These are phyloP conservation scores for Neoboletus magnificus DNA, from an alignment of 768 basidiomycete species.

Conservation along the genomic window DNA sequence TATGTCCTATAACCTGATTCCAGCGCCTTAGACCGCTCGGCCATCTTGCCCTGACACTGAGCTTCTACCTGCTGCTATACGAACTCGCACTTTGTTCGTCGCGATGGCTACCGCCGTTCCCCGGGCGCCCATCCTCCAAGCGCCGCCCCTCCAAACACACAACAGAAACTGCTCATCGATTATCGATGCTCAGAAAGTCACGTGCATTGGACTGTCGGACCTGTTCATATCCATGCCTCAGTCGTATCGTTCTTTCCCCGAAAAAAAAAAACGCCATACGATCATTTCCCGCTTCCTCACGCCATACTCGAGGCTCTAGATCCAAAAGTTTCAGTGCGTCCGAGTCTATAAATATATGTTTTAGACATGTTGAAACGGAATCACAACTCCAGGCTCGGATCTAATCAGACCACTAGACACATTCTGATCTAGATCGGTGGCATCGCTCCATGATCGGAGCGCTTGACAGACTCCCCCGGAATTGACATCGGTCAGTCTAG, in stretches of 20 bases:
- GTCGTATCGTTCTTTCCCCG: neutral
- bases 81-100: no score
- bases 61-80: neutral
- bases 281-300: neutral
- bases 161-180: neutral
- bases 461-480: neutral
- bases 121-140: neutral
- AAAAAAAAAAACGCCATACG: neutral
- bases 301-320: neutral
- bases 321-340: neutral
- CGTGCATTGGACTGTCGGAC: neutral
- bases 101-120: no score
- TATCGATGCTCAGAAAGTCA: neutral
- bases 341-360: neutral
- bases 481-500: neutral
- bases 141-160: neutral
- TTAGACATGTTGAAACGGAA: neutral
- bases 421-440: neutral
- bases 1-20: slow-evolving; percentile 39
- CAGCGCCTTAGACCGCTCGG: slow-evolving; percentile 62
- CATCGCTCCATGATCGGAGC: neutral
- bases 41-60: slow-evolving; percentile 36
- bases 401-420: neutral
- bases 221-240: neutral
- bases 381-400: neutral